Base-by-base conservation (phyloP, 495 filamentous ascomycete genomes). In the Penicillium silybi region DNA sequence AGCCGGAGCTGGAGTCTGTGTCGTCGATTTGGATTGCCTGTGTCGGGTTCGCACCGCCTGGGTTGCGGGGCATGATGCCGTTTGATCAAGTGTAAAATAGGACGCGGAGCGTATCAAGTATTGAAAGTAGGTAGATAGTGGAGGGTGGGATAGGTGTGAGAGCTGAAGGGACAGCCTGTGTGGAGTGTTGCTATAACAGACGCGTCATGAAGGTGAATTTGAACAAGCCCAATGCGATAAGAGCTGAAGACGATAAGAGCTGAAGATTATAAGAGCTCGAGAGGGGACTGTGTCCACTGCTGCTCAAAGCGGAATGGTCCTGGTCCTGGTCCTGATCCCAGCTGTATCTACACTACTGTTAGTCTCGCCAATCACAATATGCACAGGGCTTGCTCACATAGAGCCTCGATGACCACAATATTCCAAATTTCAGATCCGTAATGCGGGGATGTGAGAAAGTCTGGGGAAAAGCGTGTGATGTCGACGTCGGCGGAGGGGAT, bases 1-100 rank as follows among this genome's bases (percentile, higher is more conserved):
- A 32, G 29, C 1, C 11, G 3, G 46, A 55, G 52, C 54, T 57
- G 17, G 58, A 48, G 45, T 41, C 53, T 35, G 40, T 23, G 50
- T 41, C 27, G 50, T 41, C 27, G 35, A 43, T 46, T 39, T 40
- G 44, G 53, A 45, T 39, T 6, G 37, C 32, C 44, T 40, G 29
- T 13, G 26, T 44, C 40, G 42, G 25, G 49, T 45, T 46, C 48
- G 49, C 44, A 44, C 47, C 52, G 44, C 26, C 22, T 35, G 27
- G 25, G 32, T 27, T 41, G 15, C 17, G 15, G 23, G 46, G 20
- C 37, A 41, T 48, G n/a, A 2, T 32, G 2, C 22, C 18, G n/a
- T 8, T 43, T 10, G 13, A n/a, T 27, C 6, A 1, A 19, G 0
- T 1, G 2, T 10, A 35, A 9, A 13, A 27, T 10, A 17, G 17